Base-by-base conservation (phyloP, 768 basidiomycete genomes). In the Rickenella mellea region DNA sequence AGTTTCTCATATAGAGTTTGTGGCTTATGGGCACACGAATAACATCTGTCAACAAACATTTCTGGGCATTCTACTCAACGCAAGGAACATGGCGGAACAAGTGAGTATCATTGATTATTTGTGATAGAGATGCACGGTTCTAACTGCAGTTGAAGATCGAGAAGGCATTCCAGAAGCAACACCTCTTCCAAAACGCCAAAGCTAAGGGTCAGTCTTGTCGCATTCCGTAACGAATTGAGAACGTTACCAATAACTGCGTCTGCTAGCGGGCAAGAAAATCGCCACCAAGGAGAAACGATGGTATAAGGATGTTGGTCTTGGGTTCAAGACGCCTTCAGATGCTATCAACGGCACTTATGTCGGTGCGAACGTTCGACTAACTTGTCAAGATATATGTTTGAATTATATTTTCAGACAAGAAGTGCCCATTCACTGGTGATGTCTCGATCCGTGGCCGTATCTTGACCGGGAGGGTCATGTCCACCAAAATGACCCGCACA, bases 401-500 rank as follows among this genome's bases (percentile, higher is more conserved):
- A 25, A 12, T 20, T 14, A 19, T 24, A 31, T 31, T 27, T 30
- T 20, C 55, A 91, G 96, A 99, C 79, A 98, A 98, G 76, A 99
- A 99, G 71, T 99, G 96, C 73, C 96, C 96, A 21, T 99, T 97
- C 77, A 93, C 90, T 51, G 88, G 94, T 51, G 73, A 91, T 53
- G 71, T 99, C 56, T 98, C 96, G 43, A 99, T 99, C 64, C 94
- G 96, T 61, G 96, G 96, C 43, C 93, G 96, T 57, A 99, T 99
- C 69, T 71, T 99, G 49, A 94, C 92, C 39, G 96, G 96, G 64
- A 89, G 89, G 65, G 94, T 99, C 48, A 73, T 97, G 48, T 98
- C 94, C 41, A 96, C 93, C 36, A 99, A 99, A 77, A 98, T 99
- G 96, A 94, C 85, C 63, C 89, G 94, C 61, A 98, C 96, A 46